Conservation (phyloP, 306 rosid genomes). For the Oxytropis ochrocephala region DNA sequence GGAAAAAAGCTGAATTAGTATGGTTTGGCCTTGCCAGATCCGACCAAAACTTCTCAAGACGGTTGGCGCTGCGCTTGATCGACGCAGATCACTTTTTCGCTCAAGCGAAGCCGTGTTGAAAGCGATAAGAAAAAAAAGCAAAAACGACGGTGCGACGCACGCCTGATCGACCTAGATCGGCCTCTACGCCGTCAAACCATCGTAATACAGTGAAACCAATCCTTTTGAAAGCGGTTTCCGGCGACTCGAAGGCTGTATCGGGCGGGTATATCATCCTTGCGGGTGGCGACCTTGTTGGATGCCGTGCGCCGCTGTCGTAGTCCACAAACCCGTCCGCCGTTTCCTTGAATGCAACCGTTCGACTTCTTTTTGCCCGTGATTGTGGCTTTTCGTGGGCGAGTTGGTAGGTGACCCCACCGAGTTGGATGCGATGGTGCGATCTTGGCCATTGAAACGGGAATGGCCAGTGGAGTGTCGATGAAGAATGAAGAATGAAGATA, state of each 20-base stretch:
- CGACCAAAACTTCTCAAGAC: too few species aligned
- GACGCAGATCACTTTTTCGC: too few species aligned
- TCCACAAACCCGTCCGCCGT: conserved; percentile 70
- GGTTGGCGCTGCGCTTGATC: too few species aligned
- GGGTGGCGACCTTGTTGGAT: conserved; percentile 42
- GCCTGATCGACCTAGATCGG: too few species aligned
- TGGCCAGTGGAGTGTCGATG: background rate
- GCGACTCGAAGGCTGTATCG: conserved; percentile 57
- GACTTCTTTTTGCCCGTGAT: conserved; percentile 28
- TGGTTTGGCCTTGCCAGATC: too few species aligned
- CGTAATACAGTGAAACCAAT: too few species aligned
- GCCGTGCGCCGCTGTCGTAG: conserved; percentile 62
- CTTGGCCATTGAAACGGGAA: conserved; percentile 34
- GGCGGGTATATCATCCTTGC: conserved; percentile 52
- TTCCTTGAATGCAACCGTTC: conserved; percentile 48
- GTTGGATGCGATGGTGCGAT: conserved; percentile 23
- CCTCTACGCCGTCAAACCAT: too few species aligned
- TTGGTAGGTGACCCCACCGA: conserved; percentile 14
- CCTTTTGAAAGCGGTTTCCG: conserved; percentile 72
- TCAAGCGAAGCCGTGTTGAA: too few species aligned
- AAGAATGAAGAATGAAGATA: conserved; percentile 11
- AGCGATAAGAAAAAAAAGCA: too few species aligned
- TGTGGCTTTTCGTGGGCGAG: background rate
- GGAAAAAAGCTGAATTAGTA: too few species aligned
- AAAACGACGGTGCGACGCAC: too few species aligned